phyloP scores from a whole-genome alignment of 768 basidiomycete species.

The Boletus vermiculosoides region DNA sequence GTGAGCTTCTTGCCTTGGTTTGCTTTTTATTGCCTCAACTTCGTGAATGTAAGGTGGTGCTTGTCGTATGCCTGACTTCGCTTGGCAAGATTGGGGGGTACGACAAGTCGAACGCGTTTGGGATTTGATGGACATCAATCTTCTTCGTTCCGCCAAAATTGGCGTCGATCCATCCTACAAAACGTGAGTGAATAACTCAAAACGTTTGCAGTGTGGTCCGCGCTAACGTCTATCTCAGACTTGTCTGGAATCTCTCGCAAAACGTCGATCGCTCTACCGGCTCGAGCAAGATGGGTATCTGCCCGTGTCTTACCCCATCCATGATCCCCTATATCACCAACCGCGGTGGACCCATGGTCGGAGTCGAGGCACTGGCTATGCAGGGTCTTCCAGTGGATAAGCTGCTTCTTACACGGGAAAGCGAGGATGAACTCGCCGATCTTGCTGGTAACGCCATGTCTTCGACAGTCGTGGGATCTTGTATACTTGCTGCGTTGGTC shows the following conservation, averaged over 20 bases:
- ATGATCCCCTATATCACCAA: conserved; percentile 98
- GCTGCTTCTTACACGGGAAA: conserved; percentile 87
- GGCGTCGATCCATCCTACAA: conserved; percentile 88
- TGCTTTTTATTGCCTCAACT: background rate
- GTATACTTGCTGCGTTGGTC: conserved; percentile 80
- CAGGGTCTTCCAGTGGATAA: conserved; percentile 94
- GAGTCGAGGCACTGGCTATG: conserved; percentile 88
- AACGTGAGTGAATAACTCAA: conserved; percentile 54
- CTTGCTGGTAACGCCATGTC: conserved; percentile 98
- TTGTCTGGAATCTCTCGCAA: conserved; percentile 95
- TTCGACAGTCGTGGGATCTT: conserved; percentile 90
- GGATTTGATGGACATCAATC: conserved; percentile 92
- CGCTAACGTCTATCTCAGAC: conserved; percentile 39
- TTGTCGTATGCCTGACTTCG: conserved; percentile 84
- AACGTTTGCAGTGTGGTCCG: background rate
- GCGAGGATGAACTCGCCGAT: conserved; percentile 90
- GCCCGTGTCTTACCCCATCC: conserved; percentile 89
- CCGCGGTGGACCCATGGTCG: conserved; percentile 94
- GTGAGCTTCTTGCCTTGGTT: conserved; percentile 36
- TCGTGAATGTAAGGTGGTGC: conserved; percentile 54
- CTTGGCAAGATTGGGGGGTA: conserved; percentile 94
- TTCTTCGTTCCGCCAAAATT: conserved; percentile 74
- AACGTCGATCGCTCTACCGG: conserved; percentile 93
- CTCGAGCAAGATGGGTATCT: conserved; percentile 77
- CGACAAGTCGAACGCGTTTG: conserved; percentile 92